phyloP scores from a whole-genome alignment of 441 rosid species.

The Gossypium lobatum region DNA sequence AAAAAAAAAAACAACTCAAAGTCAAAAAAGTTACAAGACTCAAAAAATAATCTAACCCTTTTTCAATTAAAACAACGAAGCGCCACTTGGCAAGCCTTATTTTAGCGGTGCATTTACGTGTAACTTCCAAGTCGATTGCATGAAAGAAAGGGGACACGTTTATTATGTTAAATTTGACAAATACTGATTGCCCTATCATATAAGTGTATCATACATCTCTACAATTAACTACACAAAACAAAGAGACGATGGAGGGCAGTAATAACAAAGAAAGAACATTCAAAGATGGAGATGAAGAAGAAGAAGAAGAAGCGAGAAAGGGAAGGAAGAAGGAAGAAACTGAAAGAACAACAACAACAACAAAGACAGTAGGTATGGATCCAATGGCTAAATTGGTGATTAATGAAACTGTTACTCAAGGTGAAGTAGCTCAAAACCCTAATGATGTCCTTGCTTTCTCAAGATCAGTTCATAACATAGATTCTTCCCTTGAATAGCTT shows the following conservation, averaged over 20 bases:
- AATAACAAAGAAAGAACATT: neutral
- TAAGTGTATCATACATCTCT: neutral
- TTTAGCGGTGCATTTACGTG: neutral
- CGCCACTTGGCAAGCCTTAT: too few relatives aligned
- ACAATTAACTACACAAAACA: neutral
- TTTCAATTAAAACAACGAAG: too few relatives aligned
- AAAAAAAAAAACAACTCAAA: too few relatives aligned
- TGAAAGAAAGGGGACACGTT: neutral
- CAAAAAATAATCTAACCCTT: too few relatives aligned
- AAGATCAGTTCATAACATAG: neutral
- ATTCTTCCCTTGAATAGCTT: neutral
- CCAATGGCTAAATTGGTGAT: neutral
- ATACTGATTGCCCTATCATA: neutral
- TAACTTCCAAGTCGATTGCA: neutral
- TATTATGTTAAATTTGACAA: neutral
- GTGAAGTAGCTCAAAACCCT: neutral
- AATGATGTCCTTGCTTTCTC: neutral
- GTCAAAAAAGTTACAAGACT: too few relatives aligned
- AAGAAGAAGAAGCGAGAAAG: neutral
- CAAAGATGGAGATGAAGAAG: neutral
- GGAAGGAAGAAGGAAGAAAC: neutral
- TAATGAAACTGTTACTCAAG: neutral
- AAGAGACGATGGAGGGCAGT: neutral
- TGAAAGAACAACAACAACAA: neutral
- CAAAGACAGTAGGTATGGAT: neutral